Base-by-base conservation (phyloP, 2,329 filamentous ascomycete genomes). In the Blumeria graminis region DNA sequence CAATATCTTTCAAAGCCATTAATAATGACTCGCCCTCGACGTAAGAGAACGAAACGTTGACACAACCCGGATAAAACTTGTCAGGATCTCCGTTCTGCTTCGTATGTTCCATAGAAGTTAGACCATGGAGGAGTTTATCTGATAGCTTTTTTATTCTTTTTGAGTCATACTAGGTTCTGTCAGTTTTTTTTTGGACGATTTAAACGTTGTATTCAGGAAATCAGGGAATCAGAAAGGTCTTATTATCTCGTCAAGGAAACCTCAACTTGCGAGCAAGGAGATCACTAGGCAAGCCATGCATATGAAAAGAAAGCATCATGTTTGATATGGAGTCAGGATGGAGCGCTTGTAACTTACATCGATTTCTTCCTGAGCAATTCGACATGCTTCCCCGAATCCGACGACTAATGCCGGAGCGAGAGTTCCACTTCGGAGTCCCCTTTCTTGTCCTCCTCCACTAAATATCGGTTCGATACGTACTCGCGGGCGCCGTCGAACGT, bases 1-100 rank as follows among this genome's bases (percentile, higher is more conserved):
- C 92, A 69, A 98, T 95, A 63, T 98, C 92, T 71, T 98, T 98
- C 50, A 98, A 73, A 0, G 92, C 92, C 92, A 98, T 98, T 60
- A 98, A 76, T 1, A 98, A 81, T 1, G 92, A 96, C 71, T 98
- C 92, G 62, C 92, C 92, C 71, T 98, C 92, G 4, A 98, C 88
- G 65, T 98, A 98, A 36, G 92, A 90, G 66, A 98, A 98, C 0
- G 92, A 98, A 10, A 98, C 85, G 69, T 98, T 98, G 59, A 98
- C 90, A 64, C 92, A 98, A 60, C 92, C 92, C 1, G 92, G 88
- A 68, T 98, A 98, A 69, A 93, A 93, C 55, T 79, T 76, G 4
- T 83, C 70, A 1, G 81, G 76, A 63, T 92, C 87, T 55, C 92
- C 92, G 65, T 98, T 98, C 63, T 94, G 81, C 8, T 76, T 78